Base-by-base conservation (phyloP, 2,329 filamentous ascomycete species). In the Pseudocercospora macadamiae region DNA sequence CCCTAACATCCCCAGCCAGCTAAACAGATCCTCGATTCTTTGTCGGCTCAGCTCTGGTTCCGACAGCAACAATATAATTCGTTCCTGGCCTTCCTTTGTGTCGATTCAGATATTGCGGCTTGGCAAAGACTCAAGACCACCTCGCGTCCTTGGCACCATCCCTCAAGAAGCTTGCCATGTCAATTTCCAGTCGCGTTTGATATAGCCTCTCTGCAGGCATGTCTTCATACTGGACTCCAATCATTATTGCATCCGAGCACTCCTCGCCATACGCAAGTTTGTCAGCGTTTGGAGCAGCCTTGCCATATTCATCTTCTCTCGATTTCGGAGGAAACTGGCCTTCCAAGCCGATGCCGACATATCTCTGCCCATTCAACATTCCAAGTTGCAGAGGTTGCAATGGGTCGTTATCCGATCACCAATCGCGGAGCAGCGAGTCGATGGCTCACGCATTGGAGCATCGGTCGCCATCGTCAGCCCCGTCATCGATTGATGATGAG, bases 341-440 rank as follows among this genome's bases (percentile, higher is more conserved):
- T 4, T 21, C 25, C 25, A 49, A 49, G 25, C 16, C 45, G 14
- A 32, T 32, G 28, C 28, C 45, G 25, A 49, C 28, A 19, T 25
- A 49, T 32, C n/a, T 16, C 45, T 49, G 45, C 45, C 45, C 45
- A 10, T 49, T 49, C 45, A 28, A 49, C n/a, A 30, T 49, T 30
- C 45, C 45, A 18, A 49, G 45, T 32, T 49, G 45, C 25, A 28
- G 30, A 19, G 45, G 45, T 14, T 49, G 45, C 45, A 32, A 42
- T 21, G 37, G 37, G 19, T 18, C 37, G 18, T 9, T 42, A 19
- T 42, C 37, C 10, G 37, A 42, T 18, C 37, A 42, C 19, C 37
- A 10, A 14, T 36, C 32, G 14, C 32, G 16, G 32, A 16, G 12
- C 16, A 16, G 32, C 14, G 32, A 36, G 14, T 36, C 32, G 32